phyloP scores from a whole-genome alignment of 2,329 filamentous ascomycete species.

The Cytospora chrysosperma region DNA sequence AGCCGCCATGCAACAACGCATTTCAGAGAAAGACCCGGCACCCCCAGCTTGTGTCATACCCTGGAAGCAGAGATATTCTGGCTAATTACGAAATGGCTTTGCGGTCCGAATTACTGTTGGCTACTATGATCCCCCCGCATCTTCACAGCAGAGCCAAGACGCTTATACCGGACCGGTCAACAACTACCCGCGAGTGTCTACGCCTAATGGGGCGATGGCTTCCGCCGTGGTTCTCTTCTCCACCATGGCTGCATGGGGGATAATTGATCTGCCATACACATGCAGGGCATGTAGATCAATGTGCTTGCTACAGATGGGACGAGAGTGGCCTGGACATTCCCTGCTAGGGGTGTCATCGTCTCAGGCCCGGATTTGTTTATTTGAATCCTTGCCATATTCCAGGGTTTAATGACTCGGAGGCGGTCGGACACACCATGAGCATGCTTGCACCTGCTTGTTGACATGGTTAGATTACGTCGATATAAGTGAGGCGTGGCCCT shows the following conservation, averaged over 20 bases:
- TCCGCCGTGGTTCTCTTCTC: constrained; percentile 4
- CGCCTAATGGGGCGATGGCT: constrained; percentile 21
- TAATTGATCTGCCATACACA: neutral
- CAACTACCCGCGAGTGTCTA: constrained; percentile 17
- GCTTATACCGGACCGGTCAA: neutral
- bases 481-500: neutral
- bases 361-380: neutral
- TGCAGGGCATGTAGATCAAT: neutral
- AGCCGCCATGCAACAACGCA: neutral
- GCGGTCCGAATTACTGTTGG: constrained; percentile 10
- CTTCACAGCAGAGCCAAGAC: neutral
- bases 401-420: constrained; percentile 7
- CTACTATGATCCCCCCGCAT: neutral
- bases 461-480: neutral
- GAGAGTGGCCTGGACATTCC: constrained; percentile 13
- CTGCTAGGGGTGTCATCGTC: neutral
- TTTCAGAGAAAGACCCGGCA: neutral
- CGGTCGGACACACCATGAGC: neutral
- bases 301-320: neutral
- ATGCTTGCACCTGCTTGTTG: neutral
- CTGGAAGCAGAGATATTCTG: constrained; percentile 13
- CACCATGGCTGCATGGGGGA: neutral
- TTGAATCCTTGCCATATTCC: neutral
- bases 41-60: neutral
- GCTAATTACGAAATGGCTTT: constrained; percentile 7